Conservation (phyloP, 345 rosid species). For the Garcia nutans region DNA sequence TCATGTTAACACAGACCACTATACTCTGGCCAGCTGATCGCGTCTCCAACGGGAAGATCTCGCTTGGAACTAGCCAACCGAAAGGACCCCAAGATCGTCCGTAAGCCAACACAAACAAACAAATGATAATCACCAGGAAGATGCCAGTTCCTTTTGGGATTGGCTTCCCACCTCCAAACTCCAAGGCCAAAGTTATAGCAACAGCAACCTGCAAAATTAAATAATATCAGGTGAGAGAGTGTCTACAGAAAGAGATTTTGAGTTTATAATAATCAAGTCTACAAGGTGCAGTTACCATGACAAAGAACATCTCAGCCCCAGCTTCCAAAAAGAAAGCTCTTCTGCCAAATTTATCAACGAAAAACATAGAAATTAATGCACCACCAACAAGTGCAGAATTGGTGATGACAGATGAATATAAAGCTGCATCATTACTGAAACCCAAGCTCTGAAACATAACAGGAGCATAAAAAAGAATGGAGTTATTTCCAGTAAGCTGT, state of each 20-base stretch:
- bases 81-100: constrained; percentile 24
- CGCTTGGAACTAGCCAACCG: constrained; percentile 25
- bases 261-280: neutral
- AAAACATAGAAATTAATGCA: constrained; percentile 29
- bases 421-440: constrained; percentile 36
- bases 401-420: constrained; percentile 42
- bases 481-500: constrained; percentile 48
- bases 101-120: constrained; percentile 15
- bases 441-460: constrained; percentile 52
- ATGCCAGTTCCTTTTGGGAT: constrained; percentile 13
- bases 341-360: constrained; percentile 40
- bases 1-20: constrained; percentile 21
- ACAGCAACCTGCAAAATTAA: constrained; percentile 12
- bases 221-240: neutral
- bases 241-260: neutral
- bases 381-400: constrained; percentile 32
- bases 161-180: constrained; percentile 19
- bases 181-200: constrained; percentile 12
- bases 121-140: constrained; percentile 17
- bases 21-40: neutral
- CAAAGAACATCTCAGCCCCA: constrained; percentile 41
- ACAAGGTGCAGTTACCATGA: constrained; percentile 22
- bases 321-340: constrained; percentile 46
- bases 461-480: constrained; percentile 51
- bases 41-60: constrained; percentile 19